Conservation (phyloP, 345 rosid genomes). For the Draba incana region DNA sequence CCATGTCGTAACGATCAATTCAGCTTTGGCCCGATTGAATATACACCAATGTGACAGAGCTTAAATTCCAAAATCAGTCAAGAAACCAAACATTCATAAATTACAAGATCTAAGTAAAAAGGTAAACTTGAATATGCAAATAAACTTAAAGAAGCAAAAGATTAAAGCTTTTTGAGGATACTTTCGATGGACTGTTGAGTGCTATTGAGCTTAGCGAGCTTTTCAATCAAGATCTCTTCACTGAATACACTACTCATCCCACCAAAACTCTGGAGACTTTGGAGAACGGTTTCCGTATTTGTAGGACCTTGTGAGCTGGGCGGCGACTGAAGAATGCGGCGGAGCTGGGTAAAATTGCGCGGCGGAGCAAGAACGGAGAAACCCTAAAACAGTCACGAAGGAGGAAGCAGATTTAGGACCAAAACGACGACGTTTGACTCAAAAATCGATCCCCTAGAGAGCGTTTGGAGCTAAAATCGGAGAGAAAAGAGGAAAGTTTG, state of each 20-base stretch:
- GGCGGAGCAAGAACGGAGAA: conserved; percentile 39
- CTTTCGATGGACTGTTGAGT: conserved; percentile 97
- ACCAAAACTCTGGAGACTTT: conserved; percentile 2
- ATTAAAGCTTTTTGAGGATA: conserved; percentile 49
- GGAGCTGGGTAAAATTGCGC: background rate
- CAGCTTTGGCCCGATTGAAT: conserved; percentile 86
- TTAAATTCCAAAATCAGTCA: conserved; percentile 41
- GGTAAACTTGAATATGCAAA: background rate
- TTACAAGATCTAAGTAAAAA: conserved; percentile 24
- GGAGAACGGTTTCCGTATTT: too few species aligned
- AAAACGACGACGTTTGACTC: conserved; percentile 35
- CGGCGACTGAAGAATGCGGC: too few species aligned
- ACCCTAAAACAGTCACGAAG: conserved; percentile 36
- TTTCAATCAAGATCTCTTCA: conserved; percentile 91
- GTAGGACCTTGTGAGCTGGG: too few species aligned
- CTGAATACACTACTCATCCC: conserved; percentile 93
- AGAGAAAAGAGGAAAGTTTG: conserved; percentile 29
- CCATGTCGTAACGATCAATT: conserved; percentile 87
- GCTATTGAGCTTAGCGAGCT: conserved; percentile 97
- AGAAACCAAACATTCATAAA: conserved; percentile 33
- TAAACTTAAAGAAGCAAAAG: background rate
- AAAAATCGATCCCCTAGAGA: conserved; percentile 6
- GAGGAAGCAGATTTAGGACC: conserved; percentile 9
- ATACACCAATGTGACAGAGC: conserved; percentile 98
- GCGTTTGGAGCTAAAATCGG: conserved; percentile 21